These are phyloP conservation scores for Coleophoma cylindrospora DNA, from an alignment of 2,329 filamentous ascomycete species.

Conservation along the genomic window DNA sequence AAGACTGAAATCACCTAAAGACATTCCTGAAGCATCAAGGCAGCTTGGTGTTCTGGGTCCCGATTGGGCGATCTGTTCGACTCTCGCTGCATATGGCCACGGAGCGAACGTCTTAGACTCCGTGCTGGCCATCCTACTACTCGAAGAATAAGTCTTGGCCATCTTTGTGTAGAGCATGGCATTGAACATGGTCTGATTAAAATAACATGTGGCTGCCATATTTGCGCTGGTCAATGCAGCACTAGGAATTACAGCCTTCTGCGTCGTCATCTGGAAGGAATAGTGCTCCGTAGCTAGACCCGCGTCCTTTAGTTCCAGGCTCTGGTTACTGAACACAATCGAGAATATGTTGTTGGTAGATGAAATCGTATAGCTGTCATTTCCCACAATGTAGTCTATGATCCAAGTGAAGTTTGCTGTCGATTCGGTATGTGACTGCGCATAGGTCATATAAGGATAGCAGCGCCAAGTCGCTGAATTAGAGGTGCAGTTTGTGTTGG, in stretches of 20 bases:
- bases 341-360: conserved; percentile 50
- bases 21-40: conserved; percentile 31
- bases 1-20: conserved; percentile 32
- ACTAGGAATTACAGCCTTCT: conserved; percentile 47
- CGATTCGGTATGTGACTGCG: conserved; percentile 31
- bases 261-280: conserved; percentile 47
- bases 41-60: conserved; percentile 49
- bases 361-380: conserved; percentile 45
- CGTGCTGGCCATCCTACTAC: conserved; percentile 24
- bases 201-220: conserved; percentile 50
- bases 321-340: conserved; percentile 47
- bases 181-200: conserved; percentile 47
- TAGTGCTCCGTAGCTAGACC: conserved; percentile 48
- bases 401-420: conserved; percentile 57
- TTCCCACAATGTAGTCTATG: conserved; percentile 37
- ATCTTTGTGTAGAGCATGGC: conserved; percentile 57
- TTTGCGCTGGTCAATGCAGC: conserved; percentile 36
- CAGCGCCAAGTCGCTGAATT: conserved; percentile 57
- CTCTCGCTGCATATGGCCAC: conserved; percentile 56
- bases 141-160: conserved; percentile 31
- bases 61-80: conserved; percentile 44
- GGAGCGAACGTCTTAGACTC: conserved; percentile 26
- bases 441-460: conserved; percentile 50
- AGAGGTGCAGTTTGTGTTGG: conserved; percentile 51
- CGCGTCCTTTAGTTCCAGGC: conserved; percentile 42